Evolutionary conservation across 257 asterid species (phyloP), one percentile per base, ranked within the genome.

Genomic region (Oldenlandia corymbosa): DNA sequence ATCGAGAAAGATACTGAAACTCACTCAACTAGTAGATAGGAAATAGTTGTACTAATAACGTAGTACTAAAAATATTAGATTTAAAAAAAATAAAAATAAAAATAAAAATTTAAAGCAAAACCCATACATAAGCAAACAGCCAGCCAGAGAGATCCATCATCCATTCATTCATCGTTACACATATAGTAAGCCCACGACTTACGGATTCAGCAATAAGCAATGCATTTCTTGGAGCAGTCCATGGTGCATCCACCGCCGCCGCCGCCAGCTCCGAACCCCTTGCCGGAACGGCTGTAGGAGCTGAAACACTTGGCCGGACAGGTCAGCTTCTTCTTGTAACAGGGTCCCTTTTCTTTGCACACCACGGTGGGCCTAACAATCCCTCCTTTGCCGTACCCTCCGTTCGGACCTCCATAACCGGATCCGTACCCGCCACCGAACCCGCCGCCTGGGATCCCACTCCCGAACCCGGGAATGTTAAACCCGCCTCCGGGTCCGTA

Each of bases 221-320:
- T 50, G 64, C 99, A 93, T 21, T 79, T 90, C 71, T 85, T 76
- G 82, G 77, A 51, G 84, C 99, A 93, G 52, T 93, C 97, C 5
- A 87, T 34, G 75, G 82, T 82, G 79, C 97, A 85, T 0, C 97
- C 95, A 7, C 97, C 99, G 42, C 95, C 91, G 2, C 96, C 99
- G 27, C 97, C 96, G 16, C 96, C 99, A 39, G 59, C 79, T 0
- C 99, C 96, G 59, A 75, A 90, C 0, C 96, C 96, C 81, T 90
- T 85, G 2, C 97, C 97, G 24, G 92, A 72, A 42, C 83, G 77
- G 76, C 83, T 72, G 77, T 68, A 90, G 0, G 99, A 80, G 67
- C 48, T 70, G 87, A 81, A 93, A 67, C 99, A 93, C 80, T 83
- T 90, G 26, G 87, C 87, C 48, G 99, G 97, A 17, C 97, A 93